Conservation (phyloP, 805 yeast genomes). For the Yamadazyma ubonensis region DNA sequence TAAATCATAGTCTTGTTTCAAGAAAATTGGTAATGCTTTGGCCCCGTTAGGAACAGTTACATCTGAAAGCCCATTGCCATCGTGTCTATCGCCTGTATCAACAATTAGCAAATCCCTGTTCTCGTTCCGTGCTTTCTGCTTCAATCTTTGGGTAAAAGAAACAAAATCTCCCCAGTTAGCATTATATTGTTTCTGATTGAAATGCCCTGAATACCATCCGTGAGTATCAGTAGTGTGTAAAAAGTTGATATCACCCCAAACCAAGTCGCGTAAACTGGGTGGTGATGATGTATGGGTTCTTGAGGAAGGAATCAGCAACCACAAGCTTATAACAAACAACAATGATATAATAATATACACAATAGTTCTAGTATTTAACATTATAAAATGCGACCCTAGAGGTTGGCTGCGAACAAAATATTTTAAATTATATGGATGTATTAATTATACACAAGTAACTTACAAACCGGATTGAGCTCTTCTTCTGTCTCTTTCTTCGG, state of each 20-base stretch:
- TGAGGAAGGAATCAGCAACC: not conserved
- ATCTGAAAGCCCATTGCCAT: slow-evolving; percentile 90
- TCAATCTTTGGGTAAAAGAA: slow-evolving; percentile 60
- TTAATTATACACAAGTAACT: slow-evolving; percentile 7
- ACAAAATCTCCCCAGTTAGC: slow-evolving; percentile 93
- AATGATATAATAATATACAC: too few species aligned
- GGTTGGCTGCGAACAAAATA: too few species aligned
- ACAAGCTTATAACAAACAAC: too few species aligned
- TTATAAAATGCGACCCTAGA: not conserved
- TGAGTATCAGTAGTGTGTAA: slow-evolving; percentile 96
- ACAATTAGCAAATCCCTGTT: slow-evolving; percentile 68
- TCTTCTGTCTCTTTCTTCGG: slow-evolving; percentile 47
- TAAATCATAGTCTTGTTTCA: slow-evolving; percentile 66
- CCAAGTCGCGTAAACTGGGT: slow-evolving; percentile 43
- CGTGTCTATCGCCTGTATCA: slow-evolving; percentile 93
- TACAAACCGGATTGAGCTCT: slow-evolving; percentile 35
- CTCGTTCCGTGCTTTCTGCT: slow-evolving; percentile 38
- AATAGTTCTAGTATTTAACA: too few species aligned
- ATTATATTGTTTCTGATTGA: slow-evolving; percentile 69
- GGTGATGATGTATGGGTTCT: not conserved
- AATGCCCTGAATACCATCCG: slow-evolving; percentile 93
- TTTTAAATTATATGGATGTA: not conserved
- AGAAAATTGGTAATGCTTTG: slow-evolving; percentile 60
- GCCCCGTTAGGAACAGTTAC: slow-evolving; percentile 72
- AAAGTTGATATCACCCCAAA: slow-evolving; percentile 75